Conservation (phyloP, 1,284 basidiomycete genomes). For the Papiliotrema flavescens region DNA sequence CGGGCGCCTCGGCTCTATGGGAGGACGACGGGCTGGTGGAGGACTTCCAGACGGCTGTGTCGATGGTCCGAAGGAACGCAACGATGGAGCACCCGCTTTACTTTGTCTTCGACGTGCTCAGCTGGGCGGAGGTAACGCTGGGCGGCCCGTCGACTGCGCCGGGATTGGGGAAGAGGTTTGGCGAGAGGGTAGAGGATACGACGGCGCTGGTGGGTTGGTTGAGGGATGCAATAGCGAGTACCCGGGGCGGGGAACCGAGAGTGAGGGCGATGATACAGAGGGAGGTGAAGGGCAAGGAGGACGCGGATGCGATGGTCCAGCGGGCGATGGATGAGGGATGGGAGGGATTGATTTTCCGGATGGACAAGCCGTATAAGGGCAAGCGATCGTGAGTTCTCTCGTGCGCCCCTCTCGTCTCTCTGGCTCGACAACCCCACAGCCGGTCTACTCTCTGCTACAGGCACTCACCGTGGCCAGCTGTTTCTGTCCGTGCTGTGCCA, state of each 20-base stretch:
- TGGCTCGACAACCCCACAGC: neutral
- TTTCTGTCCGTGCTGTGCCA: too few species aligned
- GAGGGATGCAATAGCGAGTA: constrained; percentile 8
- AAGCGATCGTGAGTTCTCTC: constrained; percentile 33
- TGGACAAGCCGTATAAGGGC: constrained; percentile 40
- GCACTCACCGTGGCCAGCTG: too few species aligned
- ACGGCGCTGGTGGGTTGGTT: constrained; percentile 20
- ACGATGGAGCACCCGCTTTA: constrained; percentile 30
- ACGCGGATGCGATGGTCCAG: constrained; percentile 37
- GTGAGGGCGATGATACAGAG: constrained; percentile 32
- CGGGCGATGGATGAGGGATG: constrained; percentile 38
- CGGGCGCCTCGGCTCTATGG: constrained; percentile 16
- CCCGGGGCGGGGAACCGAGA: constrained; percentile 10
- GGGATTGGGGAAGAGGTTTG: constrained; percentile 21
- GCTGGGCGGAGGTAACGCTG: constrained; percentile 24
- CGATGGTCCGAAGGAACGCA: constrained; percentile 24
- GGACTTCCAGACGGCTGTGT: constrained; percentile 40
- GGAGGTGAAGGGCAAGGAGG: constrained; percentile 15
- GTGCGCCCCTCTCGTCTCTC: too few species aligned
- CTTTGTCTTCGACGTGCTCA: constrained; percentile 40
- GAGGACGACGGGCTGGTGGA: constrained; percentile 28
- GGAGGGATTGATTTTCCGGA: constrained; percentile 45
- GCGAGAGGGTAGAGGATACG: constrained; percentile 19
- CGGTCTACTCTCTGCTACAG: too few species aligned
- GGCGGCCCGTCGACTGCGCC: neutral